phyloP scores from a whole-genome alignment of 768 basidiomycete genomes.

The Leccinellum albellum region DNA sequence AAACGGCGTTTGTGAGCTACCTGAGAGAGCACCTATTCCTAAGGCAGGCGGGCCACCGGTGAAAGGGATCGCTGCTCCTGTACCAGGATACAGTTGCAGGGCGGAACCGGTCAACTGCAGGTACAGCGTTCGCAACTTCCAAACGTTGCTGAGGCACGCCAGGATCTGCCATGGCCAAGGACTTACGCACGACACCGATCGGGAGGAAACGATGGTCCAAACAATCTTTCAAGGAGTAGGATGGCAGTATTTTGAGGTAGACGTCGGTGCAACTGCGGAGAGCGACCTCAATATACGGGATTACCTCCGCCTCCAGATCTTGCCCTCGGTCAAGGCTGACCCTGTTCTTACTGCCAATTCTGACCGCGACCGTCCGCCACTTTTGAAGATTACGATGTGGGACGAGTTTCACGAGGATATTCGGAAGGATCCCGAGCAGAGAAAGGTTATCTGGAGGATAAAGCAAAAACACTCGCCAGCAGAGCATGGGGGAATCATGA shows the following conservation, averaged over 20 bases:
- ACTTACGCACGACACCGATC: not conserved
- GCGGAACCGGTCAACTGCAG: slow-evolving; percentile 1
- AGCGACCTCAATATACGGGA: not conserved
- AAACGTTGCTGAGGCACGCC: not conserved
- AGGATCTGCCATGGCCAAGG: not conserved
- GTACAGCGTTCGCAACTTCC: not conserved
- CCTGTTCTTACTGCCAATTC: not conserved
- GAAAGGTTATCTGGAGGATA: not conserved
- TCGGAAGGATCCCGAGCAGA: not conserved
- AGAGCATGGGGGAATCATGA: not conserved
- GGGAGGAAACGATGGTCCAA: not conserved
- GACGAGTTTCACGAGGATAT: not conserved
- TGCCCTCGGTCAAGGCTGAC: not conserved
- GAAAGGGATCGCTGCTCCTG: not conserved
- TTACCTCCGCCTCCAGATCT: not conserved
- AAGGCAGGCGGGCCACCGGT: not conserved
- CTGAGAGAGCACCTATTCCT: not conserved
- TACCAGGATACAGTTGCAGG: slow-evolving; percentile 1
- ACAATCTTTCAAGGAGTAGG: not conserved
- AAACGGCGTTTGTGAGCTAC: not conserved
- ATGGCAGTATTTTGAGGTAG: not conserved
- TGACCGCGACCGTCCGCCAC: not conserved
- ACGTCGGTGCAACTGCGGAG: not conserved
- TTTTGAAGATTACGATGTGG: not conserved
- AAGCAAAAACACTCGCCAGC: not conserved